Evolutionary conservation across 208 protist genomes (phyloP), one percentile per base, ranked within the genome.

Genomic region (Leishmania major): DNA sequence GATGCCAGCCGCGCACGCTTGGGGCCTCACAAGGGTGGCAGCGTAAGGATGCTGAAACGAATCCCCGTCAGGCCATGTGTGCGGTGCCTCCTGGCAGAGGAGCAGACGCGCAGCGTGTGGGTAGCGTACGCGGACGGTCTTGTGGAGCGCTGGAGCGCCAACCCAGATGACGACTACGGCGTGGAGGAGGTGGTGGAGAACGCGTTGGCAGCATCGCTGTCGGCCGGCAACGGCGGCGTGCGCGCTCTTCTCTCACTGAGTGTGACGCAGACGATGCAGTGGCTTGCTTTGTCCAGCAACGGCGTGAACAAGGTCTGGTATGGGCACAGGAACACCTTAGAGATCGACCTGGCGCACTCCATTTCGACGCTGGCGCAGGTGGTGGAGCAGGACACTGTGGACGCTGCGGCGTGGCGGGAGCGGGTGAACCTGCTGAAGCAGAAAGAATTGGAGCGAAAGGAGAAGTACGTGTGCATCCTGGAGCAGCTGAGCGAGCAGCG

Each of bases 261-360:
- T 31, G 87, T 90, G 17, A 89, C 93, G 57, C 92, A 96, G 75
- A 95, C 93, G 53, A 86, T 97, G 81, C 90, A 96, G 81, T 89
- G 97, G 59, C 84, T 96, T 17, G 90, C 91, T 17, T 78, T 98
- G 13, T 93, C 93, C 28, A 97, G 92, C 86, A 96, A 96, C 82
- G 93, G 93, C 28, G 84, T 95, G 10, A 98, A 97, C 85, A 96
- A 94, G 76, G 88, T 97, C 7, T 98, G 96, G 94, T 96, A 93
- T 84, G 87, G 84, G 31, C 91, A 94, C 69, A 82, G 86, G 66
- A 98, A 98, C 79, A 82, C 74, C 0, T 62, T 96, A 17, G 94
- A 97, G 79, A 93, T 96, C 35, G 70, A 84, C 28, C 77, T 97
- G 70, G 76, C 84, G 25, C 55, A 88, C 51, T 90, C 93, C 35